phyloP scores from a whole-genome alignment of 768 basidiomycete genomes.

The Calocybe gangraenosa region DNA sequence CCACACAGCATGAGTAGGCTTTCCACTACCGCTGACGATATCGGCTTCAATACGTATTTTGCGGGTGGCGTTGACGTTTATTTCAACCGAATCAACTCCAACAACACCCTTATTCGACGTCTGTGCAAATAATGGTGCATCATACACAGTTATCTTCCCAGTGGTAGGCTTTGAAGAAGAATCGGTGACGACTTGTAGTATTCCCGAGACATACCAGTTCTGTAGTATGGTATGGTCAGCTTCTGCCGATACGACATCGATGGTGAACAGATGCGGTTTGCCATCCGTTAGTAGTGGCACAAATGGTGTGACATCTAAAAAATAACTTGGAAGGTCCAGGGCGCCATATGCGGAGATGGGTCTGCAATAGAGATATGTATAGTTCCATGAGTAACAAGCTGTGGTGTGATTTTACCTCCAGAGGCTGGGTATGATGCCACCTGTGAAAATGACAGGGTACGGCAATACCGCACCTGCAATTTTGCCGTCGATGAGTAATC shows the following conservation, averaged over 20 bases:
- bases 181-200: slow-evolving; percentile 66
- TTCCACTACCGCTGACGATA: slow-evolving; percentile 59
- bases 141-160: slow-evolving; percentile 59
- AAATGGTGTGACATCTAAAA: slow-evolving; percentile 75
- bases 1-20: slow-evolving; percentile 50
- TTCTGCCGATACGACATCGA: slow-evolving; percentile 74
- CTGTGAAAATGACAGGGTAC: slow-evolving; percentile 67
- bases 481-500: slow-evolving; percentile 41
- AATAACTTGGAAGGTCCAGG: slow-evolving; percentile 73
- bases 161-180: slow-evolving; percentile 58
- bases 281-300: slow-evolving; percentile 66
- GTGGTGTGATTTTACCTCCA: slow-evolving; percentile 50
- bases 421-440: slow-evolving; percentile 63
- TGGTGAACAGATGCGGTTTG: slow-evolving; percentile 61
- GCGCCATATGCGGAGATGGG: slow-evolving; percentile 78
- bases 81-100: slow-evolving; percentile 43
- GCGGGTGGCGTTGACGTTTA: slow-evolving; percentile 59
- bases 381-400: no score
- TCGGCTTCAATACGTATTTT: slow-evolving; percentile 57
- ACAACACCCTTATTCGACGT: slow-evolving; percentile 43
- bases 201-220: slow-evolving; percentile 78
- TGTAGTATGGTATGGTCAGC: slow-evolving; percentile 56
- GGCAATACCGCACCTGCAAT: slow-evolving; percentile 47
- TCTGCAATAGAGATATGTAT: slow-evolving; percentile 29
- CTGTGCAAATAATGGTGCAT: slow-evolving; percentile 52